These are phyloP conservation scores for Ganoderma lingzhi DNA, from an alignment of 1,284 basidiomycete species.

Conservation along the genomic window DNA sequence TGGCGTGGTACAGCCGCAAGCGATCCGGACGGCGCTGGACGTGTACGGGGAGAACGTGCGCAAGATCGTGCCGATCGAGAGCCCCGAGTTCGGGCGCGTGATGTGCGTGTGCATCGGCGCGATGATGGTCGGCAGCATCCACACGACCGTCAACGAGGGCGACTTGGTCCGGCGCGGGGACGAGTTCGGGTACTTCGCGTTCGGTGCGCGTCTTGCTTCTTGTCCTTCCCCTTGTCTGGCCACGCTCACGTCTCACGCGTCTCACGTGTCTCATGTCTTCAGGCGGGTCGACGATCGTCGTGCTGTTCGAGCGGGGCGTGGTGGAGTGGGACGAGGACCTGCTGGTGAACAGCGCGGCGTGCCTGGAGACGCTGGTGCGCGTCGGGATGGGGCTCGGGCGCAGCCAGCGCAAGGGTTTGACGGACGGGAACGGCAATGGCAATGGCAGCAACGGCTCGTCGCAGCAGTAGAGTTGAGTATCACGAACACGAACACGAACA, in stretches of 20 bases:
- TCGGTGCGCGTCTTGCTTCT: slow-evolving; percentile 64
- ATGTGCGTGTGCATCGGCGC: slow-evolving; percentile 92
- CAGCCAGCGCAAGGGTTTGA: slow-evolving; percentile 27
- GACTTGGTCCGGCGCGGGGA: slow-evolving; percentile 83
- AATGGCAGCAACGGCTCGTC: slow-evolving; percentile 6
- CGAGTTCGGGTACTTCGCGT: slow-evolving; percentile 94
- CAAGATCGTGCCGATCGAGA: slow-evolving; percentile 90
- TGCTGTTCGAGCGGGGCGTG: slow-evolving; percentile 84
- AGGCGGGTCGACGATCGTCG: slow-evolving; percentile 92
- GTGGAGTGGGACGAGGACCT: slow-evolving; percentile 94
- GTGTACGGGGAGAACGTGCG: slow-evolving; percentile 95
- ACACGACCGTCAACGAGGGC: slow-evolving; percentile 87
- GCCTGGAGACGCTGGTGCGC: slow-evolving; percentile 88
- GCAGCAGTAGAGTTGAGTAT: neutral
- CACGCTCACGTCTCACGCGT: neutral
- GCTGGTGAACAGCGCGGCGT: slow-evolving; percentile 82
- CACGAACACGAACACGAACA: no score
- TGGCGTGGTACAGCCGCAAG: slow-evolving; percentile 72
- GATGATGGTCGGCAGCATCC: slow-evolving; percentile 95
- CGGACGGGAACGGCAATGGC: slow-evolving; percentile 18
- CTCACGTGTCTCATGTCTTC: slow-evolving; percentile 24
- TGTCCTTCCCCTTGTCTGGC: slow-evolving; percentile 7
- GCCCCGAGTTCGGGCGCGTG: slow-evolving; percentile 85
- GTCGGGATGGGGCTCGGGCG: slow-evolving; percentile 87
- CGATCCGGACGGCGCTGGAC: slow-evolving; percentile 83